Evolutionary conservation across 2,329 filamentous ascomycete genomes (phyloP).

Genomic region (Penicillium sp.): DNA sequence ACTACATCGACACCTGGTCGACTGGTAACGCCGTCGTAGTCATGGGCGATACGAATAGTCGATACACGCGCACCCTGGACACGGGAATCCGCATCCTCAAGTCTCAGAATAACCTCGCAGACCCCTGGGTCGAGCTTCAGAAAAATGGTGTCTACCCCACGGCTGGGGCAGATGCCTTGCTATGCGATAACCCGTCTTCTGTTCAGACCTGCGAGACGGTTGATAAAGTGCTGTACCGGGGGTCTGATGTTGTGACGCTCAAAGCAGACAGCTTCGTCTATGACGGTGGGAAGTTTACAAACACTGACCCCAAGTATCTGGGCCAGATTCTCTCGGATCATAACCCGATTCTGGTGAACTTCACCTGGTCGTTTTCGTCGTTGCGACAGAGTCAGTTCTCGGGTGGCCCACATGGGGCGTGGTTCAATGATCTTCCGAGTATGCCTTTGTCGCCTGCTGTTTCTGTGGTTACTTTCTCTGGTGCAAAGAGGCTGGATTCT

Average conservation of each 20-base stretch:
- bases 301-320: conserved; percentile 46
- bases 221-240: conserved; percentile 58
- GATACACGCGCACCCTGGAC: conserved; percentile 59
- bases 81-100: conserved; percentile 50
- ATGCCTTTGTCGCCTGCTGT: conserved; percentile 31
- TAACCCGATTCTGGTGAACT: conserved; percentile 52
- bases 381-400: conserved; percentile 43
- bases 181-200: conserved; percentile 60
- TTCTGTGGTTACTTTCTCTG: conserved; percentile 46
- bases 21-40: conserved; percentile 61
- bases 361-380: conserved; percentile 46
- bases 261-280: conserved; percentile 49
- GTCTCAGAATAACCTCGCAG: conserved; percentile 53
- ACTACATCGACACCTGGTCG: conserved; percentile 57
- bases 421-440: conserved; percentile 56
- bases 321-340: conserved; percentile 59
- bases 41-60: conserved; percentile 64
- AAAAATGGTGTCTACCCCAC: conserved; percentile 48
- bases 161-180: conserved; percentile 34
- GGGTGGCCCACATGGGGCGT: conserved; percentile 36
- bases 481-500: conserved; percentile 51
- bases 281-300: conserved; percentile 56
- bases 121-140: conserved; percentile 60
- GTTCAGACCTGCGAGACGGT: conserved; percentile 61
- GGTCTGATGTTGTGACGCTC: conserved; percentile 50